phyloP scores from a whole-genome alignment of 306 rosid genomes.

The Macrotyloma uniflorum region DNA sequence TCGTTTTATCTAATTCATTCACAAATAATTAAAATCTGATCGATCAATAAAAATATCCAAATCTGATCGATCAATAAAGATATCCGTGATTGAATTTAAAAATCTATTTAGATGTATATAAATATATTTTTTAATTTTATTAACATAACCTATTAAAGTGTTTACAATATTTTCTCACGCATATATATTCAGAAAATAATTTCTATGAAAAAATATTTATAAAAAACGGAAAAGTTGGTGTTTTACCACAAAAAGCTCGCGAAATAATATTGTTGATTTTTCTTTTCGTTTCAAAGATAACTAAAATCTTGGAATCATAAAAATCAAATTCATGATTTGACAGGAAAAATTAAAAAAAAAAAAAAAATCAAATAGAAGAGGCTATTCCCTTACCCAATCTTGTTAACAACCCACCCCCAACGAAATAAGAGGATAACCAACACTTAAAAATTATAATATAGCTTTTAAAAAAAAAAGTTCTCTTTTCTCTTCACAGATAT shows the following conservation, averaged over 20 bases:
- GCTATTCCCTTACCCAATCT: too few species aligned
- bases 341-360: background rate
- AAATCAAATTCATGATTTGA: background rate
- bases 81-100: too few species aligned
- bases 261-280: background rate
- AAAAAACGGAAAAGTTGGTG: background rate
- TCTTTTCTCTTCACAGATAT: background rate
- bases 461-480: background rate
- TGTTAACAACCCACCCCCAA: too few species aligned
- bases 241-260: background rate
- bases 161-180: background rate
- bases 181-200: too few species aligned
- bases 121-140: background rate
- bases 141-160: background rate
- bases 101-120: background rate
- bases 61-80: too few species aligned
- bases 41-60: too few species aligned
- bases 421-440: background rate
- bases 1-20: too few species aligned
- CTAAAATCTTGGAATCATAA: background rate
- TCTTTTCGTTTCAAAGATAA: too few species aligned
- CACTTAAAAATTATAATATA: background rate
- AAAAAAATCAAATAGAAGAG: background rate
- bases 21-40: too few species aligned
- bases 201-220: background rate